Conservation (phyloP, 352 stramenopile genomes). For the Peronosclerospora sorghi region DNA sequence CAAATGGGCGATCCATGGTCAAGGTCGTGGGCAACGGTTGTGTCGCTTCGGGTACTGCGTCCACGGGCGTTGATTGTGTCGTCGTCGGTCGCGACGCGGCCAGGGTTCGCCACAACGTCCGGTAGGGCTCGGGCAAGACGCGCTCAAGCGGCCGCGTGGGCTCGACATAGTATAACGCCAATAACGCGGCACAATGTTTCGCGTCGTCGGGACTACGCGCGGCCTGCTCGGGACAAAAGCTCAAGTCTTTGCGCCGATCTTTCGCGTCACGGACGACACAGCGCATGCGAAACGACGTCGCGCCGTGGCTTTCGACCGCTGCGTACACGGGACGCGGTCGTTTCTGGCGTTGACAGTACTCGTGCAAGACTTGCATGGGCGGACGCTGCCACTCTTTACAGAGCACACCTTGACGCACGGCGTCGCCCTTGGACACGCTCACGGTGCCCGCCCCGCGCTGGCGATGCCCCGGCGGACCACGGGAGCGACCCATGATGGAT, state of each 20-base stretch:
- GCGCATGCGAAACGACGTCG: conserved; percentile 30
- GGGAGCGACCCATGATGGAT: no score
- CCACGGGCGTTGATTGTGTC: no score
- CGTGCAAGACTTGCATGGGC: conserved; percentile 88
- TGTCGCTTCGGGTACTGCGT: conserved; percentile 1
- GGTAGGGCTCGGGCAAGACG: conserved; percentile 94
- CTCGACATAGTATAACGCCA: conserved; percentile 92
- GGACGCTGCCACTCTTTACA: conserved; percentile 91
- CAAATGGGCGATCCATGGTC: conserved; percentile 66
- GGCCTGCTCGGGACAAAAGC: conserved; percentile 84
- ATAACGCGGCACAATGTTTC: conserved; percentile 86
- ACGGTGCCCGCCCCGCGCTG: conserved; percentile 84
- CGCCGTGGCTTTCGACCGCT: conserved; percentile 29
- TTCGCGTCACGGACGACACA: conserved; percentile 91
- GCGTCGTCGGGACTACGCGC: conserved; percentile 87
- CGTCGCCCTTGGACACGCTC: conserved; percentile 69
- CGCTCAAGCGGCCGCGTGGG: conserved; percentile 88
- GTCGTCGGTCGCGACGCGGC: no score
- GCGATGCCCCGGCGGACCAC: conserved; percentile 63
- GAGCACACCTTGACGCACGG: conserved; percentile 73
- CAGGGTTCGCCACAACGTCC: conserved; percentile 90
- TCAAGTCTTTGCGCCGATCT: conserved; percentile 88
- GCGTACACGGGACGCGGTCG: conserved; percentile 63
- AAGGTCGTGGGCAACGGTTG: conserved; percentile 24
- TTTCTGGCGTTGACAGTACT: conserved; percentile 91